Evolutionary conservation across 2,329 filamentous ascomycete species (phyloP), one percentile per base, ranked within the genome.

Genomic region (Drechslerella coelobrocha): DNA sequence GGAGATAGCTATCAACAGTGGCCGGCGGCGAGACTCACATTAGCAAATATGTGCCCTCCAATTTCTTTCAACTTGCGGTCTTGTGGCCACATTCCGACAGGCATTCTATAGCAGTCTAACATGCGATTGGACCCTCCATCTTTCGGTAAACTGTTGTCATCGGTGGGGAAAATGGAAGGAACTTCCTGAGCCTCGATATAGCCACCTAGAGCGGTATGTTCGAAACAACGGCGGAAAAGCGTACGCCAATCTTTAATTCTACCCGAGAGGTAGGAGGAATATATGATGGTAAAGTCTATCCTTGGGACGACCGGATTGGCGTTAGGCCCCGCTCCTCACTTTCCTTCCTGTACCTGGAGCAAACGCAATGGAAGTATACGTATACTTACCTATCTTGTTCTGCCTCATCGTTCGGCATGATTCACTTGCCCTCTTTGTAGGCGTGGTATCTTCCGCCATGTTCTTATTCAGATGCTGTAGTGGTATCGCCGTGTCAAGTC

Each of bases 221-320:
- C 26, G 23, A 27, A 52, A 17, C 48, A 52, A 24, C 48, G 48
- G 26, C 81, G 80, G 78, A 96, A 97, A 47, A 94, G 80, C 47
- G 84, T 83, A 2, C 84, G 82, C 91, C 91, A 97, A 76, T 87
- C 87, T 24, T 83, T 82, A 51, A 97, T 88, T 77, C 88, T 89
- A 8, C 93, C 93, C 43, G 19, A 48, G 23, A 48, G n/a, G 43
- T 10, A 48, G 19, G 7, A 48, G 43, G 14, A 48, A 48, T 14
- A 48, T 48, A 14, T 48, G 43, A 21, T 48, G 43, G 23, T 48
- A 48, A 48, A 48, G 43, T 48, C 23, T 19, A 48, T 48, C 3
- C 43, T 48, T 19, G 17, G 14, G 7, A 4, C 6, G 17, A 48
- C 5, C 4, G 34, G 12, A 39, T n/a, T n/a, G n/a, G n/a, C n/a